These are phyloP conservation scores for Schizosaccharomyces versatilis DNA, from an alignment of 1,139 yeast genomes.

Conservation along the genomic window DNA sequence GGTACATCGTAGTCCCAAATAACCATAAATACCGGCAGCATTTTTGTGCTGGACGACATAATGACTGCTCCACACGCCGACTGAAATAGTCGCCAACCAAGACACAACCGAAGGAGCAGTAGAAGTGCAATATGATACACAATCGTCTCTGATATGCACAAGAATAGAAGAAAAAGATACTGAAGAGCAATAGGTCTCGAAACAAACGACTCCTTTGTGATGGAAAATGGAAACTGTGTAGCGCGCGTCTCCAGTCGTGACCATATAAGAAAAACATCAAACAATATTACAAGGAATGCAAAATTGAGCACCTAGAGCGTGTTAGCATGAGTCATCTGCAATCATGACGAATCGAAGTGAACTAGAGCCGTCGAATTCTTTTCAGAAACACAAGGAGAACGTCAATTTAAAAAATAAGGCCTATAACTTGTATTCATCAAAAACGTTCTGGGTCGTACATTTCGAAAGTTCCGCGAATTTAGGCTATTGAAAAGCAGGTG, in stretches of 20 bases:
- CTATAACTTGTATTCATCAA: slow-evolving; percentile 10
- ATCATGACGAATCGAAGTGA: no score
- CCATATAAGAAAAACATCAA: slow-evolving; percentile 83
- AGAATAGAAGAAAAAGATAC: slow-evolving; percentile 41
- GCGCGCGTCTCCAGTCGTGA: slow-evolving; percentile 55
- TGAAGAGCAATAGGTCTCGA: slow-evolving; percentile 31
- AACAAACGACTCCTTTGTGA: slow-evolving; percentile 19
- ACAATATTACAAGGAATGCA: slow-evolving; percentile 44
- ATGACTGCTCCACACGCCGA: slow-evolving; percentile 44
- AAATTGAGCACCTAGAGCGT: slow-evolving; percentile 16
- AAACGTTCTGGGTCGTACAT: slow-evolving; percentile 4
- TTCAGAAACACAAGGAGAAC: neutral
- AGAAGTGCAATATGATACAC: slow-evolving; percentile 33
- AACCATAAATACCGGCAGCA: slow-evolving; percentile 80
- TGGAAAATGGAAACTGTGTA: slow-evolving; percentile 3
- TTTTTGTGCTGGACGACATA: slow-evolving; percentile 53
- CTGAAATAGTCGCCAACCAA: slow-evolving; percentile 20
- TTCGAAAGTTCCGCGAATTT: slow-evolving; percentile 16
- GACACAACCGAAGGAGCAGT: slow-evolving; percentile 20
- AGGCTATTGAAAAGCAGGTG: slow-evolving; percentile 63
- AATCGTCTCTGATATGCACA: slow-evolving; percentile 38
- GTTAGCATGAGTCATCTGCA: neutral
- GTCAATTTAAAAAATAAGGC: slow-evolving; percentile 12
- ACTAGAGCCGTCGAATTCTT: neutral
- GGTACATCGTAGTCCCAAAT: slow-evolving; percentile 90